Base-by-base conservation (phyloP, 352 stramenopile genomes). In the Pelagophyceae sp. region DNA sequence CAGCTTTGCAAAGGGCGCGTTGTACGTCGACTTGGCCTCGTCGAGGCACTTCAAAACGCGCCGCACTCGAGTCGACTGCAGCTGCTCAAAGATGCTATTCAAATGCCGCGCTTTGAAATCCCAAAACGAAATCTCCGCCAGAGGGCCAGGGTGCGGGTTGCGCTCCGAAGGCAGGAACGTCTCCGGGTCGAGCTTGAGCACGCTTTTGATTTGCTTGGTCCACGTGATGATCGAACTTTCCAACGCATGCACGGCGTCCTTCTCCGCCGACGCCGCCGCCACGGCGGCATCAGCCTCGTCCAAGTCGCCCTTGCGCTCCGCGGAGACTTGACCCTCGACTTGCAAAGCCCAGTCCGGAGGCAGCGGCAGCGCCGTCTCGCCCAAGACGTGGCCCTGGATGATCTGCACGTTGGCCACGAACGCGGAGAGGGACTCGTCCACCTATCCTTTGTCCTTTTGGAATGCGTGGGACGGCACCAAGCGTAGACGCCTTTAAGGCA, bases 161-260 rank as follows among this genome's bases (percentile, higher is more conserved):
- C 11, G n/a, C n/a, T 83, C 76, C 2, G 85, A 83, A 19, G 84
- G 79, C 25, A 95, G 80, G 0, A 87, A 72, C 40, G 85, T 82
- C 76, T 96, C 91, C 0, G 91, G 88, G 74, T 96, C 91, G 77
- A 93, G 85, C 58, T 93, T 94, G 0, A 97, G 75, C 27, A 97
- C 93, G 78, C 92, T 91, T 77, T 95, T 96, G 79, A 97, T 96
- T 83, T 97, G 92, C 77, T 95, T 96, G 0, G 92, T 96, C 92
- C 92, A 97, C 0, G 89, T 95, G 76, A 97, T 97, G 0, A 97
- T 79, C 32, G 87, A 91, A 0, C 88, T 87, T 80, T 97, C 92
- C 0, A 97, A 85, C 0, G 86, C 85, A 70, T 94, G 90, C 32
- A 94, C 85, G 67, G 91, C 85, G 74, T 94, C 88, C 67, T 93